Base-by-base conservation (phyloP, 805 yeast genomes). In the Pichia paraexigua region DNA sequence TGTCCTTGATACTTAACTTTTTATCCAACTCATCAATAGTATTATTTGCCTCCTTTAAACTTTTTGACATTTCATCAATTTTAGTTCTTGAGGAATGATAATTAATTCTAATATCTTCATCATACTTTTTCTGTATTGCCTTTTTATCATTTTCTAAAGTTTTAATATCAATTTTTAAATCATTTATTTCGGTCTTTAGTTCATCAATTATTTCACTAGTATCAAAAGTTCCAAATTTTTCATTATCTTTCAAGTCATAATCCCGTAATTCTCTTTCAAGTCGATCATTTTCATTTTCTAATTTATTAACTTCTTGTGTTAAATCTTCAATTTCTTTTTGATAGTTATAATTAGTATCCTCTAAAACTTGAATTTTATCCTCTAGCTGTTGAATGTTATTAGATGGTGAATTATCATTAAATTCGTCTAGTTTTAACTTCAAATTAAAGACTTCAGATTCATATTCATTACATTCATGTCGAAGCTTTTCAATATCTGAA, bases 191-290 rank as follows among this genome's bases (percentile, higher is more conserved):
- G 6, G n/a, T 21, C 17, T 47, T 30, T 22, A 65, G 43, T 1
- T 53, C 45, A 22, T 58, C 60, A 24, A 60, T 60, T 49, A 66
- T 70, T 2, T 58, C 53, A 46, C 61, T 59, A 28, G 60, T 50
- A 21, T 48, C 49, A 4, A 53, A 52, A 22, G 54, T 51, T 13
- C 50, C 49, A 5, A 20, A 41, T 30, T 42, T 47, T n/a, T 32
- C 46, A 28, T 45, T 45, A 21, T 35, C 41, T 24, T 35, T 35
- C 9, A 35, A 5, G 1, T 25, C 45, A 43, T 39, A 28, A 12
- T 43, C 49, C 13, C 27, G 41, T 15, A 57, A 35, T 22, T 50
- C 51, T 21, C 53, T 39, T n/a, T 51, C 52, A 30, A 55, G 35
- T 17, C 53, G 50, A 4, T 60, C 60, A 22, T 62, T 32, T 12